These are phyloP conservation scores for Trapa incisa DNA, from an alignment of 345 rosid genomes.

Conservation along the genomic window DNA sequence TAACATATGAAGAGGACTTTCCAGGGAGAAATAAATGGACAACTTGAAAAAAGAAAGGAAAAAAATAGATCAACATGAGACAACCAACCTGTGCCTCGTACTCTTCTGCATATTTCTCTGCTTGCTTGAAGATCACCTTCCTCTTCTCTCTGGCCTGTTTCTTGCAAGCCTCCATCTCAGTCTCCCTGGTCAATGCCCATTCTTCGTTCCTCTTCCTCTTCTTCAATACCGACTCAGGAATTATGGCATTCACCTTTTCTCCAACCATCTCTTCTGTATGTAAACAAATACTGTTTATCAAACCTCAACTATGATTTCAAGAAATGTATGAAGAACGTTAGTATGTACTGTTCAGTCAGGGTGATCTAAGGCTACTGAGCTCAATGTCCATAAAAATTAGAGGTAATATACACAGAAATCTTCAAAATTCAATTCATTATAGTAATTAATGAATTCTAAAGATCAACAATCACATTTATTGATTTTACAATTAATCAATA, in stretches of 20 bases:
- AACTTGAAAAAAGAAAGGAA: not conserved
- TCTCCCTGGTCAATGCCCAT: constrained; percentile 45
- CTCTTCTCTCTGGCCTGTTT: constrained; percentile 34
- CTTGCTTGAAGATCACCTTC: constrained; percentile 36
- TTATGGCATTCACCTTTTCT: constrained; percentile 27
- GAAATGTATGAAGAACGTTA: not conserved
- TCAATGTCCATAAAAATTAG: not conserved
- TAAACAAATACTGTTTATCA: not conserved
- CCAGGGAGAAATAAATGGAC: not conserved
- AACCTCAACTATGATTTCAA: not conserved
- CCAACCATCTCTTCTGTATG: constrained; percentile 28
- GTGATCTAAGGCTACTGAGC: not conserved
- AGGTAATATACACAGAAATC: not conserved
- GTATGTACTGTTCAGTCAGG: not conserved
- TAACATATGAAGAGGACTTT: not conserved
- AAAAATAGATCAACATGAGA: not conserved
- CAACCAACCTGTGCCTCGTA: constrained; percentile 27
- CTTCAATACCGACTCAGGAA: constrained; percentile 62
- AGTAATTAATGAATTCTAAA: not conserved
- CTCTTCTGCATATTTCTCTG: constrained; percentile 41
- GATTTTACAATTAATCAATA: not conserved
- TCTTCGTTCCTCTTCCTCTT: constrained; percentile 57
- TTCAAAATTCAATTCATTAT: not conserved
- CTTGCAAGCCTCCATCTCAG: constrained; percentile 27
- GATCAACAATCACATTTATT: not conserved